Base-by-base conservation (phyloP, 805 yeast genomes). In the Lachancea sp. region DNA sequence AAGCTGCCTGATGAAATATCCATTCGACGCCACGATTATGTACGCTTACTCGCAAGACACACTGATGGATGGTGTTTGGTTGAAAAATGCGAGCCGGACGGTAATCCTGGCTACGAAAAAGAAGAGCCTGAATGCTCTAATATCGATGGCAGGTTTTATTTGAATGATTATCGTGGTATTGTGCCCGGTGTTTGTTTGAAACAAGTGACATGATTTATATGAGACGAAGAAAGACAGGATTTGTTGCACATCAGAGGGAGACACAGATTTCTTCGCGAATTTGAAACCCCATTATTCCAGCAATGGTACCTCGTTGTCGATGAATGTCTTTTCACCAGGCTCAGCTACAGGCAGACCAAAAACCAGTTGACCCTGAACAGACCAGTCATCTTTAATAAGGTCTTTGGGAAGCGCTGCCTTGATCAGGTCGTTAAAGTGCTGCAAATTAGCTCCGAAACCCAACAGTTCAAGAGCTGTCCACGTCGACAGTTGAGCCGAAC, bases 401-500 rank as follows among this genome's bases (percentile, higher is more conserved):
- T 54, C 57, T 52, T 66, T 72, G 49, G 67, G 63, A 51, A 69
- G 50, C 41, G 69, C 70, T 33, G 57, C 68, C 51, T 65, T 64
- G 41, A 75, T 70, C 39, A 63, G 62, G 39, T 68, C 73, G 58
- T 71, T 73, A 69, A 70, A 76, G 60, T 75, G 80, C 62, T 75
- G 81, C 52, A 75, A 65, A 53, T 72, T 74, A 49, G 69, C 76
- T 50, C 79, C 79, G 36, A 74, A 57, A 40, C 74, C 74, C 46
- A 70, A 57, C 27, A 63, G 65, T 41, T 68, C 64, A 22, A 75
- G 60, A 22, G 74, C 74, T 35, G 75, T 61, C 81, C 81, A 75
- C 16, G 72, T 57, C 51, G 63, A 57, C 49, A 75, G 73, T 63
- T 73, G 77, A 43, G 77, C 77, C 43, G 74, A 71, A 62, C 76